Conservation (phyloP, 1,139 yeast species). For the Spathaspora sp. region DNA sequence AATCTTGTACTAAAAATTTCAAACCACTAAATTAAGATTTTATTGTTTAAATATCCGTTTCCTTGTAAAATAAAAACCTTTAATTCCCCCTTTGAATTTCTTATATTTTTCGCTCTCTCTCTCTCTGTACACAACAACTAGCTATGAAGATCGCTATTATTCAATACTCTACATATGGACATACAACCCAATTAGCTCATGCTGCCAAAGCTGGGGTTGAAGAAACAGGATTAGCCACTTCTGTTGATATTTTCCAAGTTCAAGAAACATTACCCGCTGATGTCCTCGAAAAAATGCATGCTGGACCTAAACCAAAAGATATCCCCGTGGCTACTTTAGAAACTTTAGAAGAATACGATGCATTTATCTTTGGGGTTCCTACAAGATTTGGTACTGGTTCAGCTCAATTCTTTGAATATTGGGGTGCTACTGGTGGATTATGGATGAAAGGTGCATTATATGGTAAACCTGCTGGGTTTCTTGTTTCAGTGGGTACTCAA, state of each 20-base stretch:
- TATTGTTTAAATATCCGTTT: background rate
- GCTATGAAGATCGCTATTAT: conserved; percentile 47
- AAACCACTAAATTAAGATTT: background rate
- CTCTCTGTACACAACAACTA: background rate
- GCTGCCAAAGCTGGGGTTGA: conserved; percentile 44
- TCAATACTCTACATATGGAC: conserved; percentile 65
- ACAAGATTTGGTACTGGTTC: conserved; percentile 51
- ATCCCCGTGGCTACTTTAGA: conserved; percentile 43
- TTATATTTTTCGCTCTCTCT: background rate
- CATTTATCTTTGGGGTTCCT: conserved; percentile 50
- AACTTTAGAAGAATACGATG: conserved; percentile 41
- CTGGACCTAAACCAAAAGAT: conserved; percentile 34
- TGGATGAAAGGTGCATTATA: conserved; percentile 51
- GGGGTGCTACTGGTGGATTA: conserved; percentile 47
- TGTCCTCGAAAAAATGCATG: conserved; percentile 39
- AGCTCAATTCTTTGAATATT: conserved; percentile 45
- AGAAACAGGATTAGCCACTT: conserved; percentile 27
- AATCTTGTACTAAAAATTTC: background rate
- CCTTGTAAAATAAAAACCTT: background rate
- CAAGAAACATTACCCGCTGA: conserved; percentile 48
- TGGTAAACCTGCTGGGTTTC: conserved; percentile 50
- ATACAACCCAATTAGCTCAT: conserved; percentile 50
- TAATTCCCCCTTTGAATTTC: background rate
- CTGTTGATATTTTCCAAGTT: conserved; percentile 47
- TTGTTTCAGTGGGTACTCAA: conserved; percentile 45